phyloP scores from a whole-genome alignment of 73 alveolate genomes.

The Strombidium stylifer region DNA sequence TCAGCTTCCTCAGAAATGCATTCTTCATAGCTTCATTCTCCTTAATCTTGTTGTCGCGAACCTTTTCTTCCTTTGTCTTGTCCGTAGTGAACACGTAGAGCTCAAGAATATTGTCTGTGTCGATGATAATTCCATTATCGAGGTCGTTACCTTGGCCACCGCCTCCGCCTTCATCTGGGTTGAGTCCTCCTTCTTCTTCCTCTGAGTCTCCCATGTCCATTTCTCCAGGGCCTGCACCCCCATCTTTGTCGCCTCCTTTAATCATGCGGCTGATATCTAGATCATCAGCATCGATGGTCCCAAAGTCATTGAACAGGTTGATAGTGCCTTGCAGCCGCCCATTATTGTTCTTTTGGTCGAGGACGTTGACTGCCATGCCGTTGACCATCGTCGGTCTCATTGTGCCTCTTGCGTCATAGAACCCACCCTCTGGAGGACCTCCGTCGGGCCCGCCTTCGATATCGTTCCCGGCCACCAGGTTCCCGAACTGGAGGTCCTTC shows the following conservation, averaged over 20 bases:
- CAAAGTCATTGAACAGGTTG: too few species aligned
- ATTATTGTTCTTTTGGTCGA: too few species aligned
- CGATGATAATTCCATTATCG: slow-evolving; percentile 5
- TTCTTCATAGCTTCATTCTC: slow-evolving; percentile 15
- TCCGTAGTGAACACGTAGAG: slow-evolving; percentile 26
- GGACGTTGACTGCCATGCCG: too few species aligned
- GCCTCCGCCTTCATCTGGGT: not conserved
- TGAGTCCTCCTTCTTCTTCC: not conserved
- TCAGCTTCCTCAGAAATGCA: slow-evolving; percentile 1
- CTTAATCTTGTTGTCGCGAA: slow-evolving; percentile 9
- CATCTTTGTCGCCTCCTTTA: not conserved
- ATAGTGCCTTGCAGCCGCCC: too few species aligned
- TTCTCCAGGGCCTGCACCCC: not conserved
- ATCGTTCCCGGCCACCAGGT: not conserved
- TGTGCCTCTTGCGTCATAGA: slow-evolving; percentile 15
- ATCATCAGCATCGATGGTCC: too few species aligned
- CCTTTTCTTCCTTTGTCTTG: slow-evolving; percentile 44
- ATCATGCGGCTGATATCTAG: slow-evolving; percentile 8
- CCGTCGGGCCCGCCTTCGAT: not conserved
- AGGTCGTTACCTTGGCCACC: not conserved
- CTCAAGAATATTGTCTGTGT: slow-evolving; percentile 9
- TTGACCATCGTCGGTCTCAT: slow-evolving; percentile 10
- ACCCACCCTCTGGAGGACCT: not conserved
- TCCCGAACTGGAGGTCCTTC: not conserved
- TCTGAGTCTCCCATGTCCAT: not conserved